phyloP scores from a whole-genome alignment of 2,329 filamentous ascomycete species.

The Alternaria novae-zelandiae region DNA sequence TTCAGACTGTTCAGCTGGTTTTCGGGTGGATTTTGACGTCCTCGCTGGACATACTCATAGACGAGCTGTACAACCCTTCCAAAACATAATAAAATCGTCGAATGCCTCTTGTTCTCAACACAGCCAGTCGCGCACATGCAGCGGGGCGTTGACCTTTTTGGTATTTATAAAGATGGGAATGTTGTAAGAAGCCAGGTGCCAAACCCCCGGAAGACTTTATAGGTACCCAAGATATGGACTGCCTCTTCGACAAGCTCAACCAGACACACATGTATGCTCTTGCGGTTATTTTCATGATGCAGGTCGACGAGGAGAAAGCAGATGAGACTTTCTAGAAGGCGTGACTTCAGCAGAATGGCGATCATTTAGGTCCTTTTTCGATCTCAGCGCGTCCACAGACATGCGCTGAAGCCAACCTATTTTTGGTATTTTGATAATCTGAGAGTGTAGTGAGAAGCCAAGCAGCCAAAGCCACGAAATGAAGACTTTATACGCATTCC shows the following conservation, averaged over 20 bases:
- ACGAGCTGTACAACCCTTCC: accelerated
- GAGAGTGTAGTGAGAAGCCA: not conserved
- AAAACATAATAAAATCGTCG: accelerated
- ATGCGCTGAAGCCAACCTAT: too few relatives aligned
- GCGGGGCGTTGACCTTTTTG: accelerated
- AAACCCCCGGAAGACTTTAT: not conserved
- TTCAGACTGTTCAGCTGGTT: accelerated
- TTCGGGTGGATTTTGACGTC: not conserved
- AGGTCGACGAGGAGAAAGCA: not conserved
- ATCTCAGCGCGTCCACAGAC: not conserved
- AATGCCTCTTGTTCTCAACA: accelerated
- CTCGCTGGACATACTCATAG: accelerated
- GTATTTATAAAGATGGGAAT: not conserved
- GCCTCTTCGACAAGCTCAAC: not conserved
- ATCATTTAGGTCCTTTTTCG: not conserved
- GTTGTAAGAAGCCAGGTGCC: not conserved
- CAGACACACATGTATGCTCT: not conserved
- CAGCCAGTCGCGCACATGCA: not conserved
- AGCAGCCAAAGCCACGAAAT: not conserved
- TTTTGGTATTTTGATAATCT: not conserved
- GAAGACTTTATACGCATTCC: not conserved
- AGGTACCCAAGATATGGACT: accelerated
- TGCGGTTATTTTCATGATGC: too few relatives aligned
- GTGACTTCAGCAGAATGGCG: not conserved
- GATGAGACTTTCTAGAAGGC: too few relatives aligned